These are phyloP conservation scores for Rutstroemia sydowiana DNA, from an alignment of 2,329 filamentous ascomycete genomes.

Conservation along the genomic window DNA sequence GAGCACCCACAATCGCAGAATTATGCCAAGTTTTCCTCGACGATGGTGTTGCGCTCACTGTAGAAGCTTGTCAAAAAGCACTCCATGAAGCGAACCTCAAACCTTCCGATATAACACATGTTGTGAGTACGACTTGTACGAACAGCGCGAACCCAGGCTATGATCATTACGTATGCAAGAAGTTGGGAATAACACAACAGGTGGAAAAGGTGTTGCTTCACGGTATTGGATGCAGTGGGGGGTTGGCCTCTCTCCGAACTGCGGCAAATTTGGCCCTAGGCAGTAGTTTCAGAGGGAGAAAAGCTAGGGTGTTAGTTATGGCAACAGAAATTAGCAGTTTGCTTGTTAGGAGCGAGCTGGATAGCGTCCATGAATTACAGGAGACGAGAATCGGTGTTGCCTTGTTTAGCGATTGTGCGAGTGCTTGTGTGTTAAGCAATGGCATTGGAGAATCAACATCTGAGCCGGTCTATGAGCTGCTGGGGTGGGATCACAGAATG, in stretches of 20 bases:
- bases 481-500: conserved; percentile 58
- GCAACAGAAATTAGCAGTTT: conserved; percentile 57
- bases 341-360: conserved; percentile 56
- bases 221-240: conserved; percentile 59
- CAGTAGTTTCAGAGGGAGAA: conserved; percentile 48
- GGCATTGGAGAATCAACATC: conserved; percentile 39
- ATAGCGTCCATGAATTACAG: conserved; percentile 51
- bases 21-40: conserved; percentile 48
- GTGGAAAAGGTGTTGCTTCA: conserved; percentile 60
- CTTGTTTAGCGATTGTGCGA: conserved; percentile 66
- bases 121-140: conserved; percentile 62
- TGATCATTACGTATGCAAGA: conserved; percentile 56
- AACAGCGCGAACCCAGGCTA: conserved; percentile 64
- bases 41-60: conserved; percentile 50
- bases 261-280: conserved; percentile 61
- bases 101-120: conserved; percentile 51
- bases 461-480: conserved; percentile 46
- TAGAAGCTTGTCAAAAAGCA: conserved; percentile 47
- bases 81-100: conserved; percentile 47
- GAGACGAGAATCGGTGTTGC: conserved; percentile 58
- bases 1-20: conserved; percentile 46
- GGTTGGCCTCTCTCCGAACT: conserved; percentile 53
- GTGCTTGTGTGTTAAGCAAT: conserved; percentile 58
- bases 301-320: conserved; percentile 57
- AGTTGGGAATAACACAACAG: conserved; percentile 47